Evolutionary conservation across 768 basidiomycete species (phyloP), one percentile per base, ranked within the genome.

Genomic region (Cystobasidium ongulense): DNA sequence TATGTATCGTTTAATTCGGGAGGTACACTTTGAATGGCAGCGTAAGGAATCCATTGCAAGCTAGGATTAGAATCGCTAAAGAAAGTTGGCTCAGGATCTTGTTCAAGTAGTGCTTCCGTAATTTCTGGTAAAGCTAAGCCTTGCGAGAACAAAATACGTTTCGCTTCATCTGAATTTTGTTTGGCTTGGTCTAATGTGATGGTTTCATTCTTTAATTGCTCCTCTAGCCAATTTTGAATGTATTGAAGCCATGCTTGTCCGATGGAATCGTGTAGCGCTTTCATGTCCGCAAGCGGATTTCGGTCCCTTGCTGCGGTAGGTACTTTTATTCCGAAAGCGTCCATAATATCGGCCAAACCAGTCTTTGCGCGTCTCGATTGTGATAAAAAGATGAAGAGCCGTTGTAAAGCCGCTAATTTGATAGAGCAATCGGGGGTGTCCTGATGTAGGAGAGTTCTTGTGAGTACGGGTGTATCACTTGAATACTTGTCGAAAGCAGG

Each of bases 1-100:
- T 71, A 71, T 2, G 68, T 71, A 27, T 71, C 68, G 27, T 71
- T 61, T 11, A 35, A n/a, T 36, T 71, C 68, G 15, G 68, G 53
- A 5, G 68, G 23, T 36, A 35, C 21, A 57, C 54, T 54, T 52
- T 57, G 50, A 1, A 71, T 38, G 11, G 50, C 68, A 23, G 52
- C 57, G 11, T 59, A 35, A 11, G 57, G 29, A 29, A 27, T 59
- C 57, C 57, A 59, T 29, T 7, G 57, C 8, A 59, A n/a, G 18
- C 4, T 5, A 5, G 63, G 36, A 27, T 64, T 38, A 8, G 11
- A 29, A 11, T 35, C 25, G 31, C 13, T 8, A n/a, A 36, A 31
- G 63, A 64, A 64, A 36, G 4, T 27, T 18, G 63, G 33, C 15
- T 64, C 63, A 27, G 38, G 38, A 8, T 64, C 63, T 27, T 4